Base-by-base conservation (phyloP, 495 filamentous ascomycete genomes). In the Hypoxylon perforatum region DNA sequence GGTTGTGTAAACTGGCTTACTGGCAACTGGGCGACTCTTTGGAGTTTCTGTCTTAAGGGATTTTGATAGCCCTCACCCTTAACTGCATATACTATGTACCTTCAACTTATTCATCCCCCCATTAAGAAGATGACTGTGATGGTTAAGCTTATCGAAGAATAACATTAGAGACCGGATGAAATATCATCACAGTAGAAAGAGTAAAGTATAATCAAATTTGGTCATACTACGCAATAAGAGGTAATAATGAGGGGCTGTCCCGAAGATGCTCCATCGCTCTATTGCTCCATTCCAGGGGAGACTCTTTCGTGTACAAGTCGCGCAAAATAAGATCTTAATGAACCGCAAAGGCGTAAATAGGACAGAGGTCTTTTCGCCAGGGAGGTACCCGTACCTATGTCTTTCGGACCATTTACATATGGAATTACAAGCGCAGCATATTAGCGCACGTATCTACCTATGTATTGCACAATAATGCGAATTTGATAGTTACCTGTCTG, bases 111-210 rank as follows among this genome's bases (percentile, higher is more conserved):
- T 22, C 50, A 51, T 60, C 42, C 51, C 19, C 38, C 63, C 55
- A 64, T 50, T 61, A 61, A 61, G 61, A 57, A 60, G 28, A 56
- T 64, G 66, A 61, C 61, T 69, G n/a, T 56, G 60, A 59, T 52
- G 45, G 22, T 59, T 54, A 44, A 57, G 33, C 42, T 41, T 57
- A 35, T 33, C 15, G 22, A 15, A 12, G 35, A n/a, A n/a, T n/a
- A n/a, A n/a, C n/a, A n/a, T n/a, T n/a, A n/a, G n/a, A n/a, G n/a
- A n/a, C n/a, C n/a, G n/a, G n/a, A n/a, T n/a, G n/a, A n/a, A n/a
- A n/a, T n/a, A n/a, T n/a, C n/a, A n/a, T n/a, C n/a, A n/a, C n/a
- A n/a, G n/a, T n/a, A n/a, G n/a, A n/a, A n/a, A 33, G 46, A 52
- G 36, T 22, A 36, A 23, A 45, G 21, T 61, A 33, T 22, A 44